Evolutionary conservation across 208 protist species (phyloP), one percentile per base, ranked within the genome.

Genomic region (Trypanosoma mega): DNA sequence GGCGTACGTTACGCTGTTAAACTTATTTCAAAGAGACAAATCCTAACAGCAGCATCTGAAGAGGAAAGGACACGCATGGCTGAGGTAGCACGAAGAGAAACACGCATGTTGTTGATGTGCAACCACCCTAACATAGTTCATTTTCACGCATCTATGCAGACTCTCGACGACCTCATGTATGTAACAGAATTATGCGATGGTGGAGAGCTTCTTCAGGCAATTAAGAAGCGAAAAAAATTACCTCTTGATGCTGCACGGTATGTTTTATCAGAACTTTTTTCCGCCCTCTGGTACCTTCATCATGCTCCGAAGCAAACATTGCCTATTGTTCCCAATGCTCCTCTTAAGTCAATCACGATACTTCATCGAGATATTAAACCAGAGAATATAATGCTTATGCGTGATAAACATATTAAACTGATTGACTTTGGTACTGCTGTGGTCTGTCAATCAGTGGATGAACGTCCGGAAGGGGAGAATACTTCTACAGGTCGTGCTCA

Each of bases 371-470:
- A 98, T 67, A 85, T 98, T 39, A 98, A 98, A 68, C 96, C 96
- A 9, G 95, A 98, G 66, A 98, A 98, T 68, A 87, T 98, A 31
- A 90, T 98, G 74, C 72, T 98, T 33, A 91, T 72, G 49, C 68
- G 60, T 16, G 80, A 80, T 58, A 95, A 92, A 45, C 97, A 99
- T 52, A 65, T 98, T 49, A 92, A 90, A 65, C 80, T 99, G 11
- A 98, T 98, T 43, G 97, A 99, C 70, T 99, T 99, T 74, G 97
- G 97, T 55, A 92, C 97, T 12, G 92, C 92, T 11, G 85, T 96
- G 11, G 74, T 84, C 31, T 88, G 78, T 50, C 76, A 88, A 20
- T 82, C 78, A 11, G 75, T 81, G 3, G 80, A 81, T 49, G 85
- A 89, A 45, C 71, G 78, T 56, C 71, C 88, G 3, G 71, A 82